Evolutionary conservation across 2,329 filamentous ascomycete genomes (phyloP), one percentile per base, ranked within the genome.

Genomic region (Hypoxylon sp.): DNA sequence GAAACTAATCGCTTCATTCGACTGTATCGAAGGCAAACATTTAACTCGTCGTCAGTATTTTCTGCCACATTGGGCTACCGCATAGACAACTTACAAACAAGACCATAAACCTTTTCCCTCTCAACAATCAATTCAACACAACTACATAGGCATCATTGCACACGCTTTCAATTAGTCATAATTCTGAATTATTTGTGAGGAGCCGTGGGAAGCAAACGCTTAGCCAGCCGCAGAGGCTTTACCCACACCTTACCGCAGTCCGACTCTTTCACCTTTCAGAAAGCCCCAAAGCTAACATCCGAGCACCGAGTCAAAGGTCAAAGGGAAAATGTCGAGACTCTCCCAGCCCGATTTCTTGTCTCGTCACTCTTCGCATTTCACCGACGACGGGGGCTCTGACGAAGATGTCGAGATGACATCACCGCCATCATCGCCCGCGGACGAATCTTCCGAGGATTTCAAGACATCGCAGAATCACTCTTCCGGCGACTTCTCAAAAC

Each of bases 321-420:
- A 43, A 9, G 50, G 10, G 23, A 51, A 21, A 21, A 63, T 50
- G 60, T 10, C 60, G 28, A 43, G 2, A 30, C n/a, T 1, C 11
- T 46, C 17, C 19, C 21, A 19, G n/a, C 21, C 23, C 21, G 34
- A 28, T 14, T 3, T 7, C 7, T n/a, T 17, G 30, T 36, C 17
- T 23, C 19, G 14, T 34, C 43, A n/a, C 7, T 3, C 30, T 17
- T 41, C 48, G 2, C 10, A 21, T n/a, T 2, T 48, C 4, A 48
- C 13, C 10, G n/a, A 48, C 28, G 14, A 19, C 23, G 36, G 11
- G 30, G 28, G 49, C 14, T 34, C 46, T 1, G 30, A 36, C 21
- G 21, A 36, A 25, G 30, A 63, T 45, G 21, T 53, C 10, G 60
- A 46, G 2, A 58, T 63, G 53, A 45, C 19, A 21, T 46, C 32